Evolutionary conservation across 306 rosid species (phyloP).

Genomic region (Rubus idaeus): DNA sequence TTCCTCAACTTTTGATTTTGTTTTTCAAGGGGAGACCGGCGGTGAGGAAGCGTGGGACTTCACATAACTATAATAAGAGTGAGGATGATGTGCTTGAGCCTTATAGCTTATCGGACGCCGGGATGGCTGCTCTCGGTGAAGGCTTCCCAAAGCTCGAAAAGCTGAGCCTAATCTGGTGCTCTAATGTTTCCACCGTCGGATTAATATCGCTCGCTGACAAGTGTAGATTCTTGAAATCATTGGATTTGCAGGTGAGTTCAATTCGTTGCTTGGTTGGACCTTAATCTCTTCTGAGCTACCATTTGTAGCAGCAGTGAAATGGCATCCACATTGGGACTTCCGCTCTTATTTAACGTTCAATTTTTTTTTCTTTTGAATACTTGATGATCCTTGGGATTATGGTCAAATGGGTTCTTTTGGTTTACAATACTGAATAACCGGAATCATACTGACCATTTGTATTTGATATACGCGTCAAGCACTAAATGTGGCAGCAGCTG

Average conservation of each 20-base stretch:
- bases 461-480: background rate
- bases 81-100: slow-evolving; percentile 49
- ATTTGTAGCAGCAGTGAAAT: too few relatives aligned
- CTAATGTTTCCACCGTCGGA: slow-evolving; percentile 65
- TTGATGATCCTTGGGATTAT: background rate
- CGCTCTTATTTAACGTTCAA: too few relatives aligned
- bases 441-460: background rate
- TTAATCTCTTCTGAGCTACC: background rate
- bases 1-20: background rate
- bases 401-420: background rate
- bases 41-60: background rate
- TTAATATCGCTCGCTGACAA: slow-evolving; percentile 55
- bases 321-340: too few relatives aligned
- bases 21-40: slow-evolving; percentile 39
- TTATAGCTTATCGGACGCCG: slow-evolving; percentile 64
- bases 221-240: slow-evolving; percentile 58
- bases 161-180: slow-evolving; percentile 88
- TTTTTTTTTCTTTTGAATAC: too few relatives aligned
- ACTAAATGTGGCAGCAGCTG: background rate
- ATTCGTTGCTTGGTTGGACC: background rate
- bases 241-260: slow-evolving; percentile 80
- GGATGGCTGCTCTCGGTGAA: slow-evolving; percentile 62
- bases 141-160: slow-evolving; percentile 80
- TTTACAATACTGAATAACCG: background rate
- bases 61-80: slow-evolving; percentile 20